Conservation (phyloP, 2,329 filamentous ascomycete genomes). For the Ascochyta lentis region DNA sequence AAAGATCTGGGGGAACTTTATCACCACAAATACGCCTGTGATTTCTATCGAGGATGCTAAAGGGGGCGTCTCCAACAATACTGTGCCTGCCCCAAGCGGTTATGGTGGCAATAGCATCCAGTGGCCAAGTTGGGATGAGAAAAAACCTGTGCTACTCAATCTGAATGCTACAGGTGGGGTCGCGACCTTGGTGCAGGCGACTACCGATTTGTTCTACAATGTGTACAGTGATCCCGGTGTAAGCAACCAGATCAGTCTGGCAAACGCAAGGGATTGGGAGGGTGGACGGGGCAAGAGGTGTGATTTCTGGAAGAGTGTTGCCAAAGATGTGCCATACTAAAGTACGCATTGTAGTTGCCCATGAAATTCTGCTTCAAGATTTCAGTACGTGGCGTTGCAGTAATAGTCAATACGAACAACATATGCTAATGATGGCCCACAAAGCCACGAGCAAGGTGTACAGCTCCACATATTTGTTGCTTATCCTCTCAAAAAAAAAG, state of each 20-base stretch:
- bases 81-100: slow-evolving; percentile 24
- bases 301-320: slow-evolving; percentile 39
- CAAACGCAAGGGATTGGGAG: slow-evolving; percentile 40
- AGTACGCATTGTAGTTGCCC: neutral
- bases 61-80: slow-evolving; percentile 32
- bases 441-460: neutral
- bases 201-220: slow-evolving; percentile 36
- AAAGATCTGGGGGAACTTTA: slow-evolving; percentile 45
- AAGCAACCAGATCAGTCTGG: slow-evolving; percentile 37
- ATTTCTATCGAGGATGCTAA: slow-evolving; percentile 39
- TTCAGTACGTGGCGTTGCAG: neutral
- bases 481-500: too few relatives aligned
- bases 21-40: slow-evolving; percentile 34
- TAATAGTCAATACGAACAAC: neutral
- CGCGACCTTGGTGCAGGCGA: slow-evolving; percentile 22
- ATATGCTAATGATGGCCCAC: neutral
- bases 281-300: slow-evolving; percentile 41
- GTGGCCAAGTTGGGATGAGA: slow-evolving; percentile 38
- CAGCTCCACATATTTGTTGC: neutral
- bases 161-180: slow-evolving; percentile 42
- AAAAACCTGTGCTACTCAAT: slow-evolving; percentile 30
- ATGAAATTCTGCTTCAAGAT: neutral
- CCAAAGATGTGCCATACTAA: slow-evolving; percentile 34
- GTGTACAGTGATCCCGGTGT: slow-evolving; percentile 41
- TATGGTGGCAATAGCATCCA: slow-evolving; percentile 25